Evolutionary conservation across 192 early-diverging fungal genomes (phyloP).

Genomic region (Entophlyctis luteolus): DNA sequence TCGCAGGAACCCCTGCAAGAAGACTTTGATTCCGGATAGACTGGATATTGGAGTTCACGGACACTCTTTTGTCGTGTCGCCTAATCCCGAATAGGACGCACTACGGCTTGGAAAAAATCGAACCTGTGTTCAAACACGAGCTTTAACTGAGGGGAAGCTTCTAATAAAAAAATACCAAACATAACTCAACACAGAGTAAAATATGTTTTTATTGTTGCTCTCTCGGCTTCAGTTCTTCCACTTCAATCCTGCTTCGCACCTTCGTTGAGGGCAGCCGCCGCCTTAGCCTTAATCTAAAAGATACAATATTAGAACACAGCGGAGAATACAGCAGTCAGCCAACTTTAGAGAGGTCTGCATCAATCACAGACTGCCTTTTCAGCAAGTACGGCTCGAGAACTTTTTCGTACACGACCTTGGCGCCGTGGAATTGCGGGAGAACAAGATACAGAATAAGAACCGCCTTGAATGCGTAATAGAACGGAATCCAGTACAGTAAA

Average conservation of each 20-base stretch:
- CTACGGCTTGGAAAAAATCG: no score
- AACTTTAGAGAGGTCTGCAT: slow-evolving; percentile 39
- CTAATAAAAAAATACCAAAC: no score
- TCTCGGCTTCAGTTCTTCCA: no score
- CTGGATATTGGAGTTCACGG: no score
- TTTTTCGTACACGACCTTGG: slow-evolving; percentile 71
- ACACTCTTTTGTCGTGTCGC: no score
- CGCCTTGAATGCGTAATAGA: slow-evolving; percentile 94
- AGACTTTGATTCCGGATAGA: no score
- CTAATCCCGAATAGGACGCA: no score
- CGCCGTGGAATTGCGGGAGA: slow-evolving; percentile 73
- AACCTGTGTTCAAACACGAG: no score
- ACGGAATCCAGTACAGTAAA: slow-evolving; percentile 75
- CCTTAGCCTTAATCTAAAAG: not conserved
- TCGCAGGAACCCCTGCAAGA: no score
- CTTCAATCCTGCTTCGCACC: not conserved
- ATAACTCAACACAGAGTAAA: no score
- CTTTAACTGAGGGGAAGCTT: no score
- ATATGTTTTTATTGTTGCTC: no score
- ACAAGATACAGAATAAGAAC: slow-evolving; percentile 81
- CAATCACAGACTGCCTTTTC: slow-evolving; percentile 43
- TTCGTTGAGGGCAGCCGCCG: not conserved
- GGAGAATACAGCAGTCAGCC: not conserved
- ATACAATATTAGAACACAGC: not conserved
- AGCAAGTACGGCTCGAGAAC: slow-evolving; percentile 74